Conservation (phyloP, 306 rosid species). For the Hippophae gyantsensis region DNA sequence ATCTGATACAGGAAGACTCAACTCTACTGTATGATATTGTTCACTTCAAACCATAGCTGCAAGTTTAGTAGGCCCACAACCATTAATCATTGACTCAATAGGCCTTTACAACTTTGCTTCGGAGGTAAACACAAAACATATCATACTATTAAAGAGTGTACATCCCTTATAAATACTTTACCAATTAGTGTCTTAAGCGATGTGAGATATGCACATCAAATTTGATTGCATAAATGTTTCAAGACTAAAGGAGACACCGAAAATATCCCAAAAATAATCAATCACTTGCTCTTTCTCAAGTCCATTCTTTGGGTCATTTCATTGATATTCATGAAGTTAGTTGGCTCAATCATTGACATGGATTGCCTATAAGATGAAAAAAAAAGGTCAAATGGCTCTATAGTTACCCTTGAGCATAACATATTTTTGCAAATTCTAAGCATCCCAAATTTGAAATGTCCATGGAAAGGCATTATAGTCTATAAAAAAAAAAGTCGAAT, state of each 20-base stretch:
- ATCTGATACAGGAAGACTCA: too few species aligned
- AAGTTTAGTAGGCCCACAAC: too few species aligned
- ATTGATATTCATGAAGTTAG: slow-evolving; percentile 72
- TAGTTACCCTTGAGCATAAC: slow-evolving; percentile 53
- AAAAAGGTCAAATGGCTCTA: slow-evolving; percentile 68
- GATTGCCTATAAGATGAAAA: slow-evolving; percentile 67
- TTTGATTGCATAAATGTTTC: slow-evolving; percentile 27
- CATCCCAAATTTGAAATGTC: slow-evolving; percentile 82
- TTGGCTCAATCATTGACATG: slow-evolving; percentile 74
- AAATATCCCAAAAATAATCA: slow-evolving; percentile 82
- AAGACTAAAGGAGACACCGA: slow-evolving; percentile 63
- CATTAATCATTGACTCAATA: too few species aligned
- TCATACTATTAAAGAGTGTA: too few species aligned
- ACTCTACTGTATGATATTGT: too few species aligned
- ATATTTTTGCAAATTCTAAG: slow-evolving; percentile 35
- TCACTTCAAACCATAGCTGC: too few species aligned
- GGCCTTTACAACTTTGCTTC: too few species aligned
- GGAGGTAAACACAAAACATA: too few species aligned
- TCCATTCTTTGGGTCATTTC: slow-evolving; percentile 32
- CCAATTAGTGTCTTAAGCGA: too few species aligned
- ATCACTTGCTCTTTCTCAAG: slow-evolving; percentile 56
- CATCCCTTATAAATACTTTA: too few species aligned
- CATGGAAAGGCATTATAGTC: slow-evolving; percentile 53
- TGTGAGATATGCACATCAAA: too few species aligned
- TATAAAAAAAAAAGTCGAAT: slow-evolving; percentile 20